Conservation (phyloP, 1,139 yeast genomes). For the Groenewaldozyma auringiensis region DNA sequence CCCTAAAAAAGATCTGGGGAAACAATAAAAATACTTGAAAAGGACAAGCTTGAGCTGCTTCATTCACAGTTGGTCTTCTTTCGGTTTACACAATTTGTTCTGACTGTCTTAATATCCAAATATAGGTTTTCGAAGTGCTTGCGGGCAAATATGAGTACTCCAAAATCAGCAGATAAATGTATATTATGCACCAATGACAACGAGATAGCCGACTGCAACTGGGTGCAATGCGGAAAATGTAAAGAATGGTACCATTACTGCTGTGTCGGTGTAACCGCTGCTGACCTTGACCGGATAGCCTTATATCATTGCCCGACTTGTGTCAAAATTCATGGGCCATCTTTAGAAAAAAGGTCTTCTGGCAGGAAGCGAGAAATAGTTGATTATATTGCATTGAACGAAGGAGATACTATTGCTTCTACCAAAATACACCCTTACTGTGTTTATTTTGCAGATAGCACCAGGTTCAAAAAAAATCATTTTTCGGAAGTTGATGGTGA, state of each 20-base stretch:
- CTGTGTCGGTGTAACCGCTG: conserved; percentile 40
- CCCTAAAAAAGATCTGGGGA: no score
- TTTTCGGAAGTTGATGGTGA: conserved; percentile 25
- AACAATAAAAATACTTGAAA: no score
- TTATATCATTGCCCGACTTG: conserved; percentile 53
- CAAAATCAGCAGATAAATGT: not conserved
- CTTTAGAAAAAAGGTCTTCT: conserved; percentile 48
- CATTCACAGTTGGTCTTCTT: no score
- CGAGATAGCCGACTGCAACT: conserved; percentile 18
- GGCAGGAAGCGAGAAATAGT: conserved; percentile 47
- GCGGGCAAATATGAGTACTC: not conserved
- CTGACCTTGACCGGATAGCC: conserved; percentile 37
- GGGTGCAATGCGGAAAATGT: conserved; percentile 63
- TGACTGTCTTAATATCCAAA: no score
- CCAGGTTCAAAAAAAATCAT: conserved; percentile 16
- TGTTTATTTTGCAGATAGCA: conserved; percentile 2
- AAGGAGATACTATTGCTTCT: conserved; percentile 55
- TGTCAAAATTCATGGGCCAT: conserved; percentile 41
- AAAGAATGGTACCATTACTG: conserved; percentile 52
- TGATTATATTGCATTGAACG: conserved; percentile 75
- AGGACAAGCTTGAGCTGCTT: no score
- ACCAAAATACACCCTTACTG: conserved; percentile 17
- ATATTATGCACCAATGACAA: not conserved
- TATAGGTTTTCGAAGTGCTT: no score
- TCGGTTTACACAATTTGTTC: no score